Percentiles rank a stretch among this genome's conserved stretches.
These are phyloP conservation scores for Phytophthora colocasiae DNA, from an alignment of 352 stramenopile species.

Conservation along the genomic window DNA sequence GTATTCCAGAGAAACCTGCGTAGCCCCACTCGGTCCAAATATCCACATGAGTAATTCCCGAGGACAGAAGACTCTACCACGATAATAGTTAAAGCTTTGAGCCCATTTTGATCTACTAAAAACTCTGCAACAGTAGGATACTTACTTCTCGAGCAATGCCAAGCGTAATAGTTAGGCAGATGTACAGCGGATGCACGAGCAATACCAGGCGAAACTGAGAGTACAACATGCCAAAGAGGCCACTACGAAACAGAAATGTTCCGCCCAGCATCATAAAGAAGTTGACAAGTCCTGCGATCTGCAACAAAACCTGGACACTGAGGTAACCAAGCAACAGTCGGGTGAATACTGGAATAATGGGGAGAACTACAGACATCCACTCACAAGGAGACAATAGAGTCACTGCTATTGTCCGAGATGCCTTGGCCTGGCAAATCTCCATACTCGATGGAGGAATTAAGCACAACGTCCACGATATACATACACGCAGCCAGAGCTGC, in stretches of 20 bases:
- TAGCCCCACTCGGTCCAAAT: conserved; percentile 62
- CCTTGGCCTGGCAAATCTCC: conserved; percentile 51
- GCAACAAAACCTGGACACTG: conserved; percentile 72
- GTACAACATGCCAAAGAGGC: conserved; percentile 68
- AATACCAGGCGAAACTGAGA: conserved; percentile 58
- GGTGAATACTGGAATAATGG: not conserved
- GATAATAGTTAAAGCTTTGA: conserved; percentile 1
- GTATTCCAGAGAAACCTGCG: conserved; percentile 46
- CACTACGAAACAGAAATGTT: conserved; percentile 79
- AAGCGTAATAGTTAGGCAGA: conserved; percentile 54
- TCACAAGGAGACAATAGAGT: conserved; percentile 66
- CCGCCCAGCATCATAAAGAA: conserved; percentile 63
- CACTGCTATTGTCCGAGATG: conserved; percentile 35
- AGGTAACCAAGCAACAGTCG: not conserved
- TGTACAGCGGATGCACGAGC: conserved; percentile 58
- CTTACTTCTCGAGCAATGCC: conserved; percentile 46
- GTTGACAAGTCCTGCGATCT: conserved; percentile 64
- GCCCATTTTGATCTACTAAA: too few species aligned
- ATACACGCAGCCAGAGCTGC: conserved; percentile 49
- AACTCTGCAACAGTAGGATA: too few species aligned
- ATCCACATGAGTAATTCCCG: conserved; percentile 34
- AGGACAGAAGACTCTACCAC: conserved; percentile 43
- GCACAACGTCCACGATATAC: conserved; percentile 59
- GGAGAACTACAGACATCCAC: not conserved
- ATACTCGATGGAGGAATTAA: conserved; percentile 75